Evolutionary conservation across 169 alveolate species (phyloP).

Genomic region (Babesia caballi): DNA sequence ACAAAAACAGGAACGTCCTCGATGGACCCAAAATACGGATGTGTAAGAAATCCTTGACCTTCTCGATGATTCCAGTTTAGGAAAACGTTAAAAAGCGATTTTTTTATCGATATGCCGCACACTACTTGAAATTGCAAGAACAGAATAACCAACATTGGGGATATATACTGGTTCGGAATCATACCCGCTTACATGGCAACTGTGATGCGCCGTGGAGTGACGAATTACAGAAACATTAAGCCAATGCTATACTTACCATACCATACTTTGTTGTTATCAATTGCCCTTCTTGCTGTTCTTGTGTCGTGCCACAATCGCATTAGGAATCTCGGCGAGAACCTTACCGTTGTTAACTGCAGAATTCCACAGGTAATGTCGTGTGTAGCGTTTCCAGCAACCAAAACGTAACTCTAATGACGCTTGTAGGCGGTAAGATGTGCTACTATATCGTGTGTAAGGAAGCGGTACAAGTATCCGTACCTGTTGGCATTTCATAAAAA

Average conservation of each 20-base stretch:
- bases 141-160: not conserved
- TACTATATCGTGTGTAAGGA: constrained; percentile 25
- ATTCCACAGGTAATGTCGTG: constrained; percentile 11
- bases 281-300: not conserved
- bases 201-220: not conserved
- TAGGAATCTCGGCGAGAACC: not conserved
- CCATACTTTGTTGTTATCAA: not conserved
- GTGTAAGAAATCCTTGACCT: not conserved
- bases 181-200: too few species aligned
- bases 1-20: constrained; percentile 37
- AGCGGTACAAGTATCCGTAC: constrained; percentile 67
- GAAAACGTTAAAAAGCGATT: not conserved
- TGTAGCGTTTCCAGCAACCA: not conserved
- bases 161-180: not conserved
- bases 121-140: not conserved
- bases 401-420: not conserved
- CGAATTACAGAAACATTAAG: not conserved
- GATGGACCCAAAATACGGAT: not conserved
- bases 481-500: constrained; percentile 71
- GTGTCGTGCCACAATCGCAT: not conserved
- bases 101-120: not conserved
- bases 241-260: not conserved
- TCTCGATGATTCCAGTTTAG: not conserved
- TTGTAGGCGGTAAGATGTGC: not conserved
- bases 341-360: not conserved